Base-by-base conservation (phyloP, 2,329 filamentous ascomycete genomes). In the Pseudopyrenochaeta lycopersici region DNA sequence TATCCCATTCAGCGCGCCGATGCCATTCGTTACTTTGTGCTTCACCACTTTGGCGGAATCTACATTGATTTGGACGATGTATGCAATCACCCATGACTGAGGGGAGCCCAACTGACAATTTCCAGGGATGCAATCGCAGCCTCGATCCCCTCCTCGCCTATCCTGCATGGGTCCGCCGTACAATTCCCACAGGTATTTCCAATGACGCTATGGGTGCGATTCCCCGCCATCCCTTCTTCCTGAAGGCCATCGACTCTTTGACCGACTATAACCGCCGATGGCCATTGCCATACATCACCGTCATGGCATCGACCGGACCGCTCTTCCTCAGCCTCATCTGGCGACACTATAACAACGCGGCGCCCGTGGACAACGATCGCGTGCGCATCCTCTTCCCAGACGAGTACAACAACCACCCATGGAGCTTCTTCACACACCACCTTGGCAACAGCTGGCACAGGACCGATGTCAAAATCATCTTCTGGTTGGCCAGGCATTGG, bases 151-250 rank as follows among this genome's bases (percentile, higher is more conserved):
- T 90, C 12, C 84, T 89, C 51, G 80, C 82, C 45, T 91, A 90
- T 74, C 85, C 86, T 15, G 87, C 88, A 36, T 91, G 87, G 84
- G 81, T 90, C 12, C 86, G 88, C 60, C 85, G 86, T 60, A 93
- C 90, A 0, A 78, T 84, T 2, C 90, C 90, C 2, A 93, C 90
- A 1, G 90, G 90, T 58, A 90, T 93, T 63, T 90, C 88, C 62
- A 93, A 93, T 78, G 90, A 93, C 67, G 88, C 88, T 35, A 92
- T 93, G 89, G 89, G 89, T 43, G 78, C 89, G 14, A 82, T 90
- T 0, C 86, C 88, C 0, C 82, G 86, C 55, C 90, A 93, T 65
- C 89, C 89, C 0, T 91, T 91, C 78, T 92, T 92, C 80, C 79
- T 87, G 45, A 81, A 82, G 43, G 87, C 89, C 33, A 89, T 91